Conservation (phyloP, 768 basidiomycete species). For the Pleurotus ostreatus region DNA sequence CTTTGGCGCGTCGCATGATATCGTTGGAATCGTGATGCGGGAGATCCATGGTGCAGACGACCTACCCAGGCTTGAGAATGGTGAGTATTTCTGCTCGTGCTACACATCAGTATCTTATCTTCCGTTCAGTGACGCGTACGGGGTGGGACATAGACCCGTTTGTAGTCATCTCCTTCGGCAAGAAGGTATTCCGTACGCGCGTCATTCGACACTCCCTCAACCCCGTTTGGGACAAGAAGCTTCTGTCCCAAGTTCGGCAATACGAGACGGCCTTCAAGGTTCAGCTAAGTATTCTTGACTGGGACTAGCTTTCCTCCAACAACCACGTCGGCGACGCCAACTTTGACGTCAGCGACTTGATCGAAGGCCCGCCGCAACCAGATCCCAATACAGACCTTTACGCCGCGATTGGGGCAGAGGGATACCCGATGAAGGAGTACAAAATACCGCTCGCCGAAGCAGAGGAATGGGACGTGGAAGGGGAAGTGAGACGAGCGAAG, state of each 20-base stretch:
- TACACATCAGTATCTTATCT: conserved; percentile 4
- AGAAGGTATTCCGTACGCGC: conserved; percentile 93
- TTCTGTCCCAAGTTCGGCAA: conserved; percentile 89
- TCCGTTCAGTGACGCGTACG: conserved; percentile 65
- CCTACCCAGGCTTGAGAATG: conserved; percentile 81
- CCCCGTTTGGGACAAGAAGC: conserved; percentile 92
- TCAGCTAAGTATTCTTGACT: conserved; percentile 70
- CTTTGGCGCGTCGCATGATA: conserved; percentile 70
- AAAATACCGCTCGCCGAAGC: conserved; percentile 46
- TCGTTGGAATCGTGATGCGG: conserved; percentile 91
- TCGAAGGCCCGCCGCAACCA: conserved; percentile 64
- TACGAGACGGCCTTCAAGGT: conserved; percentile 56
- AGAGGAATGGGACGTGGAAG: too few relatives aligned
- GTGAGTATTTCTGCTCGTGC: conserved; percentile 41
- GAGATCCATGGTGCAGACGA: conserved; percentile 85
- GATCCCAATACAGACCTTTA: conserved; percentile 54
- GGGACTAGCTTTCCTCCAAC: conserved; percentile 91
- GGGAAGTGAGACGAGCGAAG: too few relatives aligned
- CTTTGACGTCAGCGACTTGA: conserved; percentile 68
- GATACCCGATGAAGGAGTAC: conserved; percentile 72
- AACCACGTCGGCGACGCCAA: conserved; percentile 82
- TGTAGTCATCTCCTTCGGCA: conserved; percentile 92
- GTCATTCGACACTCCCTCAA: conserved; percentile 80
- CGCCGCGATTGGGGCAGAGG: conserved; percentile 44
- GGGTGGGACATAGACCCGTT: conserved; percentile 99